Conservation (phyloP, 306 rosid species). For the Medicago lupulina region DNA sequence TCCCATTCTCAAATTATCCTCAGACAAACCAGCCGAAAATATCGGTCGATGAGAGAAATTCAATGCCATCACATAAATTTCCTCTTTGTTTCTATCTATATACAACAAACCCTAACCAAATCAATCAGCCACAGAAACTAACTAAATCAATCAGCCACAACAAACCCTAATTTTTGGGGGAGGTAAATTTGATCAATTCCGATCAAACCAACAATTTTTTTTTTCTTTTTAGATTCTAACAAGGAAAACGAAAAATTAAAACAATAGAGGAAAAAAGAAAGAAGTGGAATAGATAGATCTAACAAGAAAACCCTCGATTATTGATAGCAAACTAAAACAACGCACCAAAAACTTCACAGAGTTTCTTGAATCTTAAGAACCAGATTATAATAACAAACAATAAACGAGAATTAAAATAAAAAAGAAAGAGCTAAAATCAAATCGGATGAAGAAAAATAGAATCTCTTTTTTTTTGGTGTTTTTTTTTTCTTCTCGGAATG, state of each 20-base stretch:
- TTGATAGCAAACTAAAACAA: constrained; percentile 91
- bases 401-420: neutral
- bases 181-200: neutral
- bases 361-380: constrained; percentile 60
- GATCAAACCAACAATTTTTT: neutral
- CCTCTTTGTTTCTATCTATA: neutral
- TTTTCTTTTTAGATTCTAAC: constrained; percentile 20
- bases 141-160: constrained; percentile 33
- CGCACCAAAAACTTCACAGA: constrained; percentile 92
- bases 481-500: constrained; percentile 41
- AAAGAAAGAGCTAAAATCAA: constrained; percentile 42
- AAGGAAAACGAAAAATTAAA: neutral
- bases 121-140: constrained; percentile 6
- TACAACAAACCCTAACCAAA: constrained; percentile 44
- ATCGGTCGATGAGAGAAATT: constrained; percentile 54
- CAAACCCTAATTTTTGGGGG: constrained; percentile 27
- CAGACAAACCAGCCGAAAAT: constrained; percentile 43
- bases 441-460: constrained; percentile 36
- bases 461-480: constrained; percentile 39
- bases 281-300: constrained; percentile 56
- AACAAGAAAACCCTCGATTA: constrained; percentile 90
- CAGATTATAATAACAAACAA: constrained; percentile 19
- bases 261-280: neutral
- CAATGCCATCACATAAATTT: constrained; percentile 47
- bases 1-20: constrained; percentile 60